Percentiles rank a stretch among this genome's conserved stretches.
phyloP scores from a whole-genome alignment of 441 rosid species.

The Syzygium syzygioides region DNA sequence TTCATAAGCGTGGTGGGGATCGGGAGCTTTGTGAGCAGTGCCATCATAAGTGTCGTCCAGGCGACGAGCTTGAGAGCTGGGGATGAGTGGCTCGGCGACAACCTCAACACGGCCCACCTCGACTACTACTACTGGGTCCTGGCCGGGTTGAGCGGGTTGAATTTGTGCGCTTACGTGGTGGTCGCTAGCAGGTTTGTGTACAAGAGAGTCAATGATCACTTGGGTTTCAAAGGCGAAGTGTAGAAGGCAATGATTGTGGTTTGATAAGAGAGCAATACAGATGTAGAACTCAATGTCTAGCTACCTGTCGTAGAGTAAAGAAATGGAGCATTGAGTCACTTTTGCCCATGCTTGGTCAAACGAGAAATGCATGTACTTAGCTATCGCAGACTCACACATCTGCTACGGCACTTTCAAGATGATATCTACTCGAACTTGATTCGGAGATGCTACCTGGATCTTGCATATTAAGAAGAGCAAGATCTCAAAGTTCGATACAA shows the following conservation, averaged over 20 bases:
- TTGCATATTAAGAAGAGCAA: not conserved
- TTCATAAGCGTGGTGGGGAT: constrained; percentile 53
- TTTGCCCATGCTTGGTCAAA: not conserved
- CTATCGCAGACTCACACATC: not conserved
- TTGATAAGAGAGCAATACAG: not conserved
- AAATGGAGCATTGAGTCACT: not conserved
- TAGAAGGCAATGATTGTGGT: not conserved
- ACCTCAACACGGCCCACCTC: constrained; percentile 56
- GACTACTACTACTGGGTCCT: constrained; percentile 64
- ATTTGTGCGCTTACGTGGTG: constrained; percentile 44
- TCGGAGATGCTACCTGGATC: not conserved
- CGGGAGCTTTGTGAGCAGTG: constrained; percentile 65
- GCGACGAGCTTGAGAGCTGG: constrained; percentile 29
- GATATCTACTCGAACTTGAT: not conserved
- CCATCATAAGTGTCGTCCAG: constrained; percentile 44
- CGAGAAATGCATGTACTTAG: not conserved
- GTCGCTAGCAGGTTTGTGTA: constrained; percentile 55
- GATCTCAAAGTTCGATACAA: not conserved
- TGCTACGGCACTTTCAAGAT: not conserved
- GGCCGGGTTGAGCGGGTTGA: constrained; percentile 49
- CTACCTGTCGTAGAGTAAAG: not conserved
- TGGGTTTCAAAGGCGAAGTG: not conserved
- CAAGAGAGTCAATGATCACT: constrained; percentile 36
- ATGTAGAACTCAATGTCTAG: not conserved
- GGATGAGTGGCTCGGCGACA: constrained; percentile 52